Conservation (phyloP, 148 eudicot species). For the Drosera capensis region DNA sequence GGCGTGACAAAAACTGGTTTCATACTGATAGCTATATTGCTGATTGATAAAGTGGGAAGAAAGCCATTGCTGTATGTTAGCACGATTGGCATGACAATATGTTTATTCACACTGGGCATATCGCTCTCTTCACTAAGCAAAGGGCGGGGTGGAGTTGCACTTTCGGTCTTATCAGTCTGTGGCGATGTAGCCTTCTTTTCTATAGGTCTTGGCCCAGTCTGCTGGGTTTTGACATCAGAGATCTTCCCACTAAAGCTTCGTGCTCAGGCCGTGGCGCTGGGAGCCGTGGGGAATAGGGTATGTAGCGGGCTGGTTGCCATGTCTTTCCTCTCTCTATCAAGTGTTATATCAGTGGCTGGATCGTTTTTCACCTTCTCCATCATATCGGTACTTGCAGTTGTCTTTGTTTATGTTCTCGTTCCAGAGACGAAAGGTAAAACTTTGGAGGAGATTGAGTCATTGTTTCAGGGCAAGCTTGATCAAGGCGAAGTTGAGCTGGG, state of each 20-base stretch:
- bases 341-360: conserved; percentile 40
- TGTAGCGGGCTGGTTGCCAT: conserved; percentile 70
- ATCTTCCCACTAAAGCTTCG: conserved; percentile 59
- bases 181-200: conserved; percentile 79
- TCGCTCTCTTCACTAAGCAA: conserved; percentile 21
- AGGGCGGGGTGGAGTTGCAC: conserved; percentile 18
- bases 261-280: conserved; percentile 63
- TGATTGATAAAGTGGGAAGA: conserved; percentile 58
- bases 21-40: conserved; percentile 46
- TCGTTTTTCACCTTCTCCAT: conserved; percentile 47
- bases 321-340: conserved; percentile 57
- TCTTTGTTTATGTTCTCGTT: conserved; percentile 35
- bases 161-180: conserved; percentile 43
- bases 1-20: conserved; percentile 59
- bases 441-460: conserved; percentile 51
- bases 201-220: conserved; percentile 61
- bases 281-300: conserved; percentile 54
- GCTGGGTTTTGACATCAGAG: conserved; percentile 66
- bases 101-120: conserved; percentile 36
- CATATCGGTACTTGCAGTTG: conserved; percentile 43
- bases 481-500: conserved; percentile 39
- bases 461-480: conserved; percentile 29
- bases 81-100: conserved; percentile 71
- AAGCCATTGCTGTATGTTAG: conserved; percentile 66
- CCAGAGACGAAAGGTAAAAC: conserved; percentile 85